Conservation (phyloP, 129 eudicot species). For the Pseudognaphalium luteoalbum region DNA sequence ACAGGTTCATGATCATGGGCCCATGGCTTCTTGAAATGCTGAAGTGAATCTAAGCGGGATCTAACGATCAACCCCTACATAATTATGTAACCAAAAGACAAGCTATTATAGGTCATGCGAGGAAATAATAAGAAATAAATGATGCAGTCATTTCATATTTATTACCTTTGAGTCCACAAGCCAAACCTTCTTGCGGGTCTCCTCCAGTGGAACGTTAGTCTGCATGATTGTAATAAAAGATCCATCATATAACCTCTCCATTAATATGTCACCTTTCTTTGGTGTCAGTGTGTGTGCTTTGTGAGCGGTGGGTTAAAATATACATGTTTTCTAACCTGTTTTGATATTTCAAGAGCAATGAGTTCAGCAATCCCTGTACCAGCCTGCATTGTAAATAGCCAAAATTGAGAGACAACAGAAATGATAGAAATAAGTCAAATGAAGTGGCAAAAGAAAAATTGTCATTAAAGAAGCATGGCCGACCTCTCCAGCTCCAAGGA, state of each 20-base stretch:
- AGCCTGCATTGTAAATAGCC: slow-evolving; percentile 61
- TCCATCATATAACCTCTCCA: slow-evolving; percentile 14
- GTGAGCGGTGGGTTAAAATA: neutral
- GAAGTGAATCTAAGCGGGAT: slow-evolving; percentile 87
- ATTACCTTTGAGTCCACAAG: slow-evolving; percentile 92
- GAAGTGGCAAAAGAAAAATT: neutral
- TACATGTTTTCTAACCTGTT: slow-evolving; percentile 61
- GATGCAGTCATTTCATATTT: slow-evolving; percentile 1
- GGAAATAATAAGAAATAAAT: neutral
- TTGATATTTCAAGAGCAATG: slow-evolving; percentile 95
- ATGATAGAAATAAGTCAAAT: neutral
- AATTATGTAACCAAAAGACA: neutral
- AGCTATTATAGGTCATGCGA: neutral
- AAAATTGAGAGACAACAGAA: neutral
- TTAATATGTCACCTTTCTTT: neutral
- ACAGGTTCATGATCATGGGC: slow-evolving; percentile 96
- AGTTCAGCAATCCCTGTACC: slow-evolving; percentile 99
- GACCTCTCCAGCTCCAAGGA: slow-evolving; percentile 99
- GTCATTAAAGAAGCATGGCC: neutral
- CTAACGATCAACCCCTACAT: slow-evolving; percentile 87
- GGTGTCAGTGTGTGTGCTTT: neutral
- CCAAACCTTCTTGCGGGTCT: slow-evolving; percentile 88
- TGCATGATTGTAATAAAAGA: slow-evolving; percentile 37
- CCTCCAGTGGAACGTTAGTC: slow-evolving; percentile 80
- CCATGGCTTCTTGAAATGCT: slow-evolving; percentile 97